Evolutionary conservation across 2,329 filamentous ascomycete genomes (phyloP), one percentile per base, ranked within the genome.

Genomic region (Colletotrichum limetticola): DNA sequence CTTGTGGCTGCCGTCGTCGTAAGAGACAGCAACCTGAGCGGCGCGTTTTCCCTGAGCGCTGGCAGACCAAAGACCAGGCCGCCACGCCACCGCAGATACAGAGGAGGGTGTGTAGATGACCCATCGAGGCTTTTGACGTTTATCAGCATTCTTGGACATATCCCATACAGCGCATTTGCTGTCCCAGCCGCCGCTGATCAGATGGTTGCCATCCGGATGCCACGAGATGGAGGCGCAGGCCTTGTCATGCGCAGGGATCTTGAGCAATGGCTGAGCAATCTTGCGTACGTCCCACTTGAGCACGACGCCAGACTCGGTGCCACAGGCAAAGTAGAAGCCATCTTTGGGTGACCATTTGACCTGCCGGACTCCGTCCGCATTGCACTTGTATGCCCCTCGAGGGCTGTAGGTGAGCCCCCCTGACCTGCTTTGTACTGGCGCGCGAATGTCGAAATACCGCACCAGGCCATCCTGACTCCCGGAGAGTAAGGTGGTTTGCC

Each of bases 191-290:
- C 88, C 90, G 74, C 90, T 93, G 61, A 91, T 86, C 12, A 93
- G 81, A 76, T 93, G 90, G n/a, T 88, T 85, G 16, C 91, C 91
- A 77, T 93, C 91, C 0, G 90, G 89, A 75, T 93, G 91, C 91
- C 91, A 93, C 3, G 89, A 87, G 56, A 92, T 89, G 0, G 89
- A 86, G 2, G 88, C 85, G 76, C 89, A 90, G 0, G 88, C 84
- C 74, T 88, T 90, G 69, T 91, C 88, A 77, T 92, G 91, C 0
- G 89, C 91, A 35, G 89, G 88, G 76, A 92, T 89, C 75, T 88
- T 87, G 61, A 92, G 78, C 14, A 91, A 76, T 1, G 90, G 90
- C 11, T 85, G 84, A 19, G 79, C 81, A 6, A 86, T 76, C 76
- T 89, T 90, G 7, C 90, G 85, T 5, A 91, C 85, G 78, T 92